Percentiles rank a stretch among this genome's conserved stretches.
Evolutionary conservation across 306 rosid genomes (phyloP).

Genomic region (Sicyos baderoa): DNA sequence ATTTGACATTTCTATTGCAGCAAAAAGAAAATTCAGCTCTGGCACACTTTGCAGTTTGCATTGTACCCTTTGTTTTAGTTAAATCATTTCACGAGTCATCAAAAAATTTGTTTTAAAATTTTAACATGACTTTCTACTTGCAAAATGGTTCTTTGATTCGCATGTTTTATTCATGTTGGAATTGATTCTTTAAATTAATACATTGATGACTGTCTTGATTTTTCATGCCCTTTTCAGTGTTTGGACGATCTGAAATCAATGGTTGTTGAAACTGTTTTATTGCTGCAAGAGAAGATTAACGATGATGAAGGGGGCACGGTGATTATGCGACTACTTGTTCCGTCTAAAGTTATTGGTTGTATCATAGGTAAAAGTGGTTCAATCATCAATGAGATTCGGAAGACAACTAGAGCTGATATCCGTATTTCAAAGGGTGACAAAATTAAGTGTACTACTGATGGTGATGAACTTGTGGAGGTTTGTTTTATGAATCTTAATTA

Average conservation of each 20-base stretch:
- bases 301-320: slow-evolving; percentile 71
- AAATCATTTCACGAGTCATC: not conserved
- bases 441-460: slow-evolving; percentile 57
- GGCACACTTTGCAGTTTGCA: not conserved
- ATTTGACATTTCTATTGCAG: not conserved
- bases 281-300: slow-evolving; percentile 85
- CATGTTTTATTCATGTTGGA: not conserved
- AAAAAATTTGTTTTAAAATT: not conserved
- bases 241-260: slow-evolving; percentile 76
- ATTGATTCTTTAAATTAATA: not conserved
- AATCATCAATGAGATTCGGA: slow-evolving; percentile 83
- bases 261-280: slow-evolving; percentile 90
- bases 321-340: slow-evolving; percentile 72
- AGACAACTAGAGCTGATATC: slow-evolving; percentile 76
- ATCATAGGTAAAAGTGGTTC: slow-evolving; percentile 94
- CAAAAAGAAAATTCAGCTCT: not conserved
- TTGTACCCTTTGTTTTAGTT: not conserved
- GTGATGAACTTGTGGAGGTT: slow-evolving; percentile 89
- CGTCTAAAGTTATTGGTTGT: slow-evolving; percentile 88
- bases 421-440: slow-evolving; percentile 68
- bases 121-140: not conserved
- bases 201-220: not conserved
- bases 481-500: slow-evolving; percentile 18
- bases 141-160: not conserved
- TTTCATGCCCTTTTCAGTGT: slow-evolving; percentile 42